A percentile compares a stretch with the other conserved stretches of the same genome.
These are phyloP conservation scores for Exutisphaerella laricina DNA, from an alignment of 2,329 filamentous ascomycete genomes.

Conservation along the genomic window DNA sequence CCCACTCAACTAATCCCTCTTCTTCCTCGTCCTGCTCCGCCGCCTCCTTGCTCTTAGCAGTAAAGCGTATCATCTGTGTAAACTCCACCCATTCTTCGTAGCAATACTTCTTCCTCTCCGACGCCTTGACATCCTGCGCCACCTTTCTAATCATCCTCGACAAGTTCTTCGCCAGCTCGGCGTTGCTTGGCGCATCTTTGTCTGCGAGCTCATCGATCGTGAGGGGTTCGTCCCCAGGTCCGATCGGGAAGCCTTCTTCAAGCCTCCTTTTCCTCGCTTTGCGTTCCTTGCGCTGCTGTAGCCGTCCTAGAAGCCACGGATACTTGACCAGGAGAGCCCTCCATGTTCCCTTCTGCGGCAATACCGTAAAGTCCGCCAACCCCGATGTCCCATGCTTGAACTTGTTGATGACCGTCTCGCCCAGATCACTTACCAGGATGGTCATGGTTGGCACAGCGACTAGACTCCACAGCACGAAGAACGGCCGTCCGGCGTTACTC, in stretches of 20 bases:
- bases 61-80: slow-evolving; percentile 64
- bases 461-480: slow-evolving; percentile 91
- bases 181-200: slow-evolving; percentile 47
- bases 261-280: slow-evolving; percentile 36
- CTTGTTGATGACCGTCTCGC: slow-evolving; percentile 68
- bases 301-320: slow-evolving; percentile 38
- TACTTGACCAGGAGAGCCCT: slow-evolving; percentile 45
- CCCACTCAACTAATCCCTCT: slow-evolving; percentile 59
- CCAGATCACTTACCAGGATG: slow-evolving; percentile 75
- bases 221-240: slow-evolving; percentile 28
- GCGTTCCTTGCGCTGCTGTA: slow-evolving; percentile 33
- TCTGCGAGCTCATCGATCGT: slow-evolving; percentile 43
- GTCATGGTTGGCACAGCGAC: slow-evolving; percentile 85
- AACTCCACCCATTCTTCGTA: slow-evolving; percentile 88
- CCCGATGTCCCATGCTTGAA: slow-evolving; percentile 59
- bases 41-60: slow-evolving; percentile 25
- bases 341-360: slow-evolving; percentile 57
- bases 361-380: slow-evolving; percentile 60
- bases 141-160: slow-evolving; percentile 65
- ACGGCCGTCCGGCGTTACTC: slow-evolving; percentile 72
- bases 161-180: slow-evolving; percentile 55
- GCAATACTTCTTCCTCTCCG: slow-evolving; percentile 59
- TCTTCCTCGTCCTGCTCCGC: slow-evolving; percentile 45
- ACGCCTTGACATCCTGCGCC: slow-evolving; percentile 55
- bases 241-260: slow-evolving; percentile 43